Conservation (phyloP, 2,329 filamentous ascomycete genomes). For the Alternaria triticimaculans region DNA sequence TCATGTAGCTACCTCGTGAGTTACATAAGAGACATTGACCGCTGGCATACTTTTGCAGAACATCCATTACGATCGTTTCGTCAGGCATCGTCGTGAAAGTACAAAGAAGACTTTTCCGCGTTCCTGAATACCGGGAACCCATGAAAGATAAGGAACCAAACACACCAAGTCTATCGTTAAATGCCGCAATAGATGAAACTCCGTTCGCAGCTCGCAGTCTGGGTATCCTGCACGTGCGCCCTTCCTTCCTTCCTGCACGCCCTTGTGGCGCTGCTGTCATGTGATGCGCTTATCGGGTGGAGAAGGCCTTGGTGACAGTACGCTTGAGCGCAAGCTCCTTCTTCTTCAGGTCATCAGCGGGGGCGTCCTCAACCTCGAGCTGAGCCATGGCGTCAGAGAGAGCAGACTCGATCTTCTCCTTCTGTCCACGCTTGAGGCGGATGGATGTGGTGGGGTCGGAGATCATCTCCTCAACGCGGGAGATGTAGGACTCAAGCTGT, state of each 20-base stretch:
- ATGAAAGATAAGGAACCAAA: slow-evolving; percentile 39
- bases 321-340: slow-evolving; percentile 98
- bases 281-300: slow-evolving; percentile 71
- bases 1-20: slow-evolving; percentile 20
- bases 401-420: slow-evolving; percentile 98
- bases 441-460: slow-evolving; percentile 94
- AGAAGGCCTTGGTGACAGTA: slow-evolving; percentile 97
- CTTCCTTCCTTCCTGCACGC: slow-evolving; percentile 25
- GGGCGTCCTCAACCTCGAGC: slow-evolving; percentile 92
- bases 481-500: slow-evolving; percentile 99
- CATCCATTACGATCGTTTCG: slow-evolving; percentile 34
- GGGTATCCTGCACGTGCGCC: slow-evolving; percentile 40
- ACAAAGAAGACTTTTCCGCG: slow-evolving; percentile 36
- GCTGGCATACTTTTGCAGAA: slow-evolving; percentile 31
- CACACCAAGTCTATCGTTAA: slow-evolving; percentile 46
- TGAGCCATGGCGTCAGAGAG: slow-evolving; percentile 97
- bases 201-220: slow-evolving; percentile 39
- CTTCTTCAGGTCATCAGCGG: slow-evolving; percentile 97
- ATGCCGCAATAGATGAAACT: slow-evolving; percentile 42
- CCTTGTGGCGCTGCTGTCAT: slow-evolving; percentile 7
- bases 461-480: slow-evolving; percentile 97
- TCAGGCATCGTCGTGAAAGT: slow-evolving; percentile 40
- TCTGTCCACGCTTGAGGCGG: slow-evolving; percentile 98
- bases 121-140: slow-evolving; percentile 32
- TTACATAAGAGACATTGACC: slow-evolving; percentile 29